Base-by-base conservation (phyloP, 164 flowering plant species). In the Warburgia ugandensis region DNA sequence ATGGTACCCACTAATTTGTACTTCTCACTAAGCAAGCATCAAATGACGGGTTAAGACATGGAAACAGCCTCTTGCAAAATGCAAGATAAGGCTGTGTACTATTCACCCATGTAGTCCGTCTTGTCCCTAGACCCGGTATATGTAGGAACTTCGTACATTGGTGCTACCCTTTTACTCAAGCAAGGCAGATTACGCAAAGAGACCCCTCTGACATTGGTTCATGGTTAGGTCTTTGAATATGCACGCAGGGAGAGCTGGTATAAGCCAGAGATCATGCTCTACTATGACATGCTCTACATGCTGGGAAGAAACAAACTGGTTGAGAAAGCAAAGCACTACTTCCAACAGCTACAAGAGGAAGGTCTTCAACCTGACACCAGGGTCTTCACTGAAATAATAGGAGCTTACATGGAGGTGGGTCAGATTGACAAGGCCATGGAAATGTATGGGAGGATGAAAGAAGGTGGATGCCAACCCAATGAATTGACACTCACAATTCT, bases 331-430 rank as follows among this genome's bases (percentile, higher is more conserved):
- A 50, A 54, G 42, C 13, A 30, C 27, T 43, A 54, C 32, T 54
- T 54, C 32, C 16, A 20, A 23, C 41, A 20, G 29, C 50, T 54
- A 5, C 45, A 43, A 27, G 23, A 19, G 37, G 58, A 54, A 40
- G 58, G 58, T 0, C 48, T 54, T 29, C 33, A 6, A 23, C 58
- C 58, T 2, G 58, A 54, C 22, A 41, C 49, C 5, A 54, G 49
- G 49, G 27, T 54, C 19, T 54, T 20, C 49, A 54, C 58, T 10
- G 58, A 54, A 49, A 54, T 54, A 49, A 41, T 42, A 31, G 58
- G 48, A 14, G 48, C 49, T 16, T 54, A 54, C 38, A 54, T 43
- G 58, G 40, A 31, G 22, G 58, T 54, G 28, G 58, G 48, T 25
- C 30, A 29, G 49, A 29, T 54, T 17, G 58, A 54, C 14, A 54